phyloP scores from a whole-genome alignment of 1,139 yeast genomes.

The Debaryomyces coudertii region DNA sequence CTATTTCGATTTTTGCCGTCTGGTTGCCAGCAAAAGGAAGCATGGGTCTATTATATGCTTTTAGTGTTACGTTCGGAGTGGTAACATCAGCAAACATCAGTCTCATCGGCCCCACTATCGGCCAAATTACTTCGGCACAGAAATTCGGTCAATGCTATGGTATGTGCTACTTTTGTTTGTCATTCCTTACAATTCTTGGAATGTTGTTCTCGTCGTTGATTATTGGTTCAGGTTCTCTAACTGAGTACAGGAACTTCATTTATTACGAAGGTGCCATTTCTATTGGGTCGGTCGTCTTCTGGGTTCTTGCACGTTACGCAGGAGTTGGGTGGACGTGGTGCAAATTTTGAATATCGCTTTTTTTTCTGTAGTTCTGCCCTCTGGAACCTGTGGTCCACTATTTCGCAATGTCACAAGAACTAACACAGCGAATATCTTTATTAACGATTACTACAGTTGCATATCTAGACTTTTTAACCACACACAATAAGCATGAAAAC shows the following conservation, averaged over 20 bases:
- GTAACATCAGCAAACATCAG: conserved; percentile 35
- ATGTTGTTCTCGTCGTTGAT: conserved; percentile 34
- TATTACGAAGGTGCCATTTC: conserved; percentile 32
- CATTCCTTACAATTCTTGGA: conserved; percentile 56
- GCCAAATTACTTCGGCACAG: conserved; percentile 66
- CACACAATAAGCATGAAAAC: too few species aligned
- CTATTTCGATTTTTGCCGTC: conserved; percentile 43
- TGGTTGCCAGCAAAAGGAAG: conserved; percentile 46
- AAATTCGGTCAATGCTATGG: conserved; percentile 72
- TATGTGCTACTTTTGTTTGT: conserved; percentile 65
- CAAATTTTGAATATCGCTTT: conserved; percentile 21
- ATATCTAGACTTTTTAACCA: too few species aligned
- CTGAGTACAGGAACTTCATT: conserved; percentile 27
- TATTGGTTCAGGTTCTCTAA: conserved; percentile 22
- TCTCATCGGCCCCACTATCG: conserved; percentile 47
- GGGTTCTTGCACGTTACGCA: conserved; percentile 27
- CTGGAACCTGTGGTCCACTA: too few species aligned
- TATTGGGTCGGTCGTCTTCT: conserved; percentile 22
- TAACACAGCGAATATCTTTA: too few species aligned
- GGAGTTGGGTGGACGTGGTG: conserved; percentile 31
- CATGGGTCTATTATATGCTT: conserved; percentile 23
- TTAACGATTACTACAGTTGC: too few species aligned
- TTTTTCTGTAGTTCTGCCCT: not conserved
- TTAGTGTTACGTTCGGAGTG: conserved; percentile 33
- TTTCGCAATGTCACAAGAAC: not conserved